phyloP scores from a whole-genome alignment of 257 asterid genomes.

The Solanum peruvianum region DNA sequence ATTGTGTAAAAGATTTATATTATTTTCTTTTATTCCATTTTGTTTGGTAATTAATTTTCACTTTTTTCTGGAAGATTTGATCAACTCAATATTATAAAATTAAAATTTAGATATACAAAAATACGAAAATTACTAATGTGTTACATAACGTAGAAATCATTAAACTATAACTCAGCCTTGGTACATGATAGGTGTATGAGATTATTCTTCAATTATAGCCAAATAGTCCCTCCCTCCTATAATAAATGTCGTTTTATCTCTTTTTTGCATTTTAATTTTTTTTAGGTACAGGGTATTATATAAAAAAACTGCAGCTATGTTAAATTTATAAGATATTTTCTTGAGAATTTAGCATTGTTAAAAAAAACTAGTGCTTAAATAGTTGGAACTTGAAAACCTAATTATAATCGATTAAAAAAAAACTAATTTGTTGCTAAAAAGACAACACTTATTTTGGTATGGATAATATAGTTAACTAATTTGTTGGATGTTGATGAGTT shows the following conservation, averaged over 20 bases:
- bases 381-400: background rate
- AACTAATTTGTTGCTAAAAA: background rate
- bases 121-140: no score
- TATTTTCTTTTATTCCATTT: background rate
- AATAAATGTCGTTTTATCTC: background rate
- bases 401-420: no score
- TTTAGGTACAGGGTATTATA: background rate
- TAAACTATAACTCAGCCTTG: background rate
- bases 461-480: background rate
- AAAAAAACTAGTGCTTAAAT: no score
- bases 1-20: background rate
- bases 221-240: background rate
- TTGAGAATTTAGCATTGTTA: background rate
- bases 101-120: no score
- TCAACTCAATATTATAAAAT: no score
- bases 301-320: no score
- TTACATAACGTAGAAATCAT: background rate
- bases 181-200: background rate
- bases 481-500: background rate
- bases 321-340: background rate
- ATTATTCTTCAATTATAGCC: background rate
- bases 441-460: background rate
- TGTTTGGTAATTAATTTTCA: background rate
- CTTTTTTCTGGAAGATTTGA: accelerated
- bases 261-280: no score